Evolutionary conservation across 2,329 filamentous ascomycete genomes (phyloP), one percentile per base, ranked within the genome.

Genomic region (Apiospora kogelbergensis): DNA sequence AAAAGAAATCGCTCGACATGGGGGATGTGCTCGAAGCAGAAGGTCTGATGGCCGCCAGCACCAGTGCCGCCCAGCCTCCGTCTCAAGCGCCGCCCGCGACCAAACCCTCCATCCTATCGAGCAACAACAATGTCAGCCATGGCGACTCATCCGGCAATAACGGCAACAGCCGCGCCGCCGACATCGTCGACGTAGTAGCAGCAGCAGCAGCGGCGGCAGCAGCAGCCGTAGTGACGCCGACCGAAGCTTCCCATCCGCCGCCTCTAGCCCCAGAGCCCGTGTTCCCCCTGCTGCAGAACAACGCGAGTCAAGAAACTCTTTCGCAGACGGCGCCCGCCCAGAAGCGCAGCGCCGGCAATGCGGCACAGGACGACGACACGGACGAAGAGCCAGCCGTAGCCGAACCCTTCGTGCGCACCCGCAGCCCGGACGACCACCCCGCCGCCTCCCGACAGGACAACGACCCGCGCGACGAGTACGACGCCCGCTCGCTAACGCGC

Each of bases 361-460:
- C 72, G 65, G 44, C 68, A 57, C 65, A 71, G 41, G 84, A 86
- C 70, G 84, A 85, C 67, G 86, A 88, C 71, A 86, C 88, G 71
- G 86, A 88, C 63, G 88, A 89, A 70, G 88, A 90, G 71, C 84
- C 84, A 10, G 84, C 86, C 0, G 83, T 89, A 44, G 86, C 87
- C 30, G 83, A 83, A 69, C 88, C 88, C 3, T 90, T 90, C 69
- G 79, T 86, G 30, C 84, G 88, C 63, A 86, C 83, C 3, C 83
- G 81, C 26, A 90, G 86, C 73, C 87, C 85, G 13, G 83, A 86
- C 48, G 78, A 82, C 9, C 74, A 82, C 9, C 74, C 77, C 24
- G 42, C 24, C 41, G 33, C 45, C 17, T 10, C 42, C 70, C 53
- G 72, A 0, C 72, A 72, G 17, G 67, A 73, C 30, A 67, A 69